These are phyloP conservation scores for Aureobasidium sp. DNA, from an alignment of 2,329 filamentous ascomycete genomes.

Conservation along the genomic window DNA sequence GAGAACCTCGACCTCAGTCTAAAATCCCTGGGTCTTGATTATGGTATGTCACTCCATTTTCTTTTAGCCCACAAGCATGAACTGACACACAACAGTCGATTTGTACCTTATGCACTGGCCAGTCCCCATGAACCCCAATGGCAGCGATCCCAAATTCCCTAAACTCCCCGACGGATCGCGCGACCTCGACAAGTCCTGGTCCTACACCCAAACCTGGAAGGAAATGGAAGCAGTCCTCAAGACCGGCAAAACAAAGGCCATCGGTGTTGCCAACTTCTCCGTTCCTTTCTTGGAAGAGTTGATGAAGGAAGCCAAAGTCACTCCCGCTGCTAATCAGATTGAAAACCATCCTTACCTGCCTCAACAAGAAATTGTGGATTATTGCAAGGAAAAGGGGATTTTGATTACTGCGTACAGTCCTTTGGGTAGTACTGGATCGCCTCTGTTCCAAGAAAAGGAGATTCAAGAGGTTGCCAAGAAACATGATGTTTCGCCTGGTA, in stretches of 20 bases:
- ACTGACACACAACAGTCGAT: slow-evolving; percentile 33
- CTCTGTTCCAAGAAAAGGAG: slow-evolving; percentile 41
- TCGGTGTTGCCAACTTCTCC: slow-evolving; percentile 45
- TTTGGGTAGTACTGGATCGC: slow-evolving; percentile 43
- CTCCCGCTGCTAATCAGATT: slow-evolving; percentile 64
- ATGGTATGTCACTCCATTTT: slow-evolving; percentile 34
- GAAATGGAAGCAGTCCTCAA: slow-evolving; percentile 59
- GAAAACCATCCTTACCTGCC: slow-evolving; percentile 67
- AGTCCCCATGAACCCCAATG: slow-evolving; percentile 70
- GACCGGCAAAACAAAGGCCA: slow-evolving; percentile 43
- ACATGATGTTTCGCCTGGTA: slow-evolving; percentile 42
- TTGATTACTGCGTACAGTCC: slow-evolving; percentile 63
- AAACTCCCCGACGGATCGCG: slow-evolving; percentile 65
- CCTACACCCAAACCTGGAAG: slow-evolving; percentile 71
- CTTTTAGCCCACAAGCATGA: not conserved
- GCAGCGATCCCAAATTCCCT: slow-evolving; percentile 58
- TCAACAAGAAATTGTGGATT: slow-evolving; percentile 64
- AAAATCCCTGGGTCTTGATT: slow-evolving; percentile 66
- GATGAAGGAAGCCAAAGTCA: slow-evolving; percentile 53
- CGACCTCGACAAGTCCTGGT: slow-evolving; percentile 62
- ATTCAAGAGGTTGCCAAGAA: slow-evolving; percentile 45
- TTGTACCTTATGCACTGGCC: slow-evolving; percentile 75
- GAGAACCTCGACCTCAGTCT: slow-evolving; percentile 66
- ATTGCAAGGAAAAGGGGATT: slow-evolving; percentile 61
- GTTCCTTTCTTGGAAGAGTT: slow-evolving; percentile 43